Percentiles rank a stretch among this genome's conserved stretches.
These are phyloP conservation scores for Chlamydomonas applanata DNA, from an alignment of 139 green algal genomes.

Conservation along the genomic window DNA sequence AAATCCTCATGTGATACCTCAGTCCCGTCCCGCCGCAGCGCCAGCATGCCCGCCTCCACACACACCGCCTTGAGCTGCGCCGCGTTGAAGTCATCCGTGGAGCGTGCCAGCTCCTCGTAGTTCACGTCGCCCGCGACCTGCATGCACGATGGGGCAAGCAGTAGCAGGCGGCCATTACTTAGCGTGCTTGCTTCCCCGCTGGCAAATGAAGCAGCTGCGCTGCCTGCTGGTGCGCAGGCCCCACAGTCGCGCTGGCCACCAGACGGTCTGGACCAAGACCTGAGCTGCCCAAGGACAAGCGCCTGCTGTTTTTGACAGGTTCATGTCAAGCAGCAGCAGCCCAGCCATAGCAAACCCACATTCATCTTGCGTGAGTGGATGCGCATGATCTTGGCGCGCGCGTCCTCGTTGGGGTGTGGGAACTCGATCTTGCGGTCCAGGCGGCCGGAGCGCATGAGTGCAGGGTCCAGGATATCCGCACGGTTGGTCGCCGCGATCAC, in stretches of 20 bases:
- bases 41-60: conserved; percentile 99
- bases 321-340: too few relatives aligned
- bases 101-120: conserved; percentile 96
- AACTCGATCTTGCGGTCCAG: conserved; percentile 99
- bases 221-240: neutral
- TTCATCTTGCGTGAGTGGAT: conserved; percentile 78
- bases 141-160: neutral
- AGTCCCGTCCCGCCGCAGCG: conserved; percentile 88
- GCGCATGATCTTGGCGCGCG: conserved; percentile 93
- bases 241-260: too few relatives aligned
- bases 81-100: conserved; percentile 98
- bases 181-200: too few relatives aligned
- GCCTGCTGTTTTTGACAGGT: too few relatives aligned
- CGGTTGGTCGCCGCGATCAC: conserved; percentile 98
- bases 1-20: conserved; percentile 98
- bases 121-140: conserved; percentile 55
- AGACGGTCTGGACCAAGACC: too few relatives aligned
- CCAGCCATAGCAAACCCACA: too few relatives aligned
- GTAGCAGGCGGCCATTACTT: too few relatives aligned
- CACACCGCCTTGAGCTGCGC: conserved; percentile 90
- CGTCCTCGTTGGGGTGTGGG: conserved; percentile 96
- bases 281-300: too few relatives aligned
- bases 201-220: too few relatives aligned
- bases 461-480: conserved; percentile 97
- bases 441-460: conserved; percentile 92